Evolutionary conservation across 352 stramenopile species (phyloP), one percentile per base, ranked within the genome.

Genomic region (Blastocystis sp.): DNA sequence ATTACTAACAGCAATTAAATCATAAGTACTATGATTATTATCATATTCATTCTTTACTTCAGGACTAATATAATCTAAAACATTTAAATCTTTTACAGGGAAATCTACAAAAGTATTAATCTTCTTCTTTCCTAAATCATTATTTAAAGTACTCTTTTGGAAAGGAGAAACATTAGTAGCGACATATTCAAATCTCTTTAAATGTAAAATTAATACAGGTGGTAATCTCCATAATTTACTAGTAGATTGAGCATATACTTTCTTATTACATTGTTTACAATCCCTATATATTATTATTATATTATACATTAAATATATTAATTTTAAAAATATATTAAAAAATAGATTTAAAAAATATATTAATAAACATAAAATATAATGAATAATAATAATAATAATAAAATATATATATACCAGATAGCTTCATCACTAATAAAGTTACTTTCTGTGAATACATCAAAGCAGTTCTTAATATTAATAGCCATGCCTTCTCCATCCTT

Each of bases 131-230:
- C 33, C 33, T 68, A 80, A 77, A 18, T 82, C 74, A 66, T 91
- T 76, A n/a, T 85, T 95, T 52, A 84, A 28, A 23, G 31, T 49
- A 3, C 42, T 23, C 9, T 19, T 9, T 18, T 23, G 18, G 0
- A 16, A 19, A 21, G 27, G 33, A 24, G 18, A n/a, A 1, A 30
- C 35, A 4, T 34, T 33, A 4, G 24, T 33, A 24, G 35, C 21
- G 3, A 30, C 25, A 33, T 70, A 95, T 65, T 94, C 91, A 67
- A 98, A 98, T 11, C 91, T 81, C 68, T 98, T 98, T n/a, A 98
- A 74, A 36, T 97, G 90, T 54, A 97, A 93, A n/a, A 96, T 88
- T 2, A 97, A 73, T 37, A 97, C 68, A 0, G 88, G 88, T 28
- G 91, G 91, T 34, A 95, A 68, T 19, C 88, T 77, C 87, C 88